A percentile compares a stretch with the other conserved stretches of the same genome.
Conservation (phyloP, 2,329 filamentous ascomycete species). For the Fusarium stilboides region DNA sequence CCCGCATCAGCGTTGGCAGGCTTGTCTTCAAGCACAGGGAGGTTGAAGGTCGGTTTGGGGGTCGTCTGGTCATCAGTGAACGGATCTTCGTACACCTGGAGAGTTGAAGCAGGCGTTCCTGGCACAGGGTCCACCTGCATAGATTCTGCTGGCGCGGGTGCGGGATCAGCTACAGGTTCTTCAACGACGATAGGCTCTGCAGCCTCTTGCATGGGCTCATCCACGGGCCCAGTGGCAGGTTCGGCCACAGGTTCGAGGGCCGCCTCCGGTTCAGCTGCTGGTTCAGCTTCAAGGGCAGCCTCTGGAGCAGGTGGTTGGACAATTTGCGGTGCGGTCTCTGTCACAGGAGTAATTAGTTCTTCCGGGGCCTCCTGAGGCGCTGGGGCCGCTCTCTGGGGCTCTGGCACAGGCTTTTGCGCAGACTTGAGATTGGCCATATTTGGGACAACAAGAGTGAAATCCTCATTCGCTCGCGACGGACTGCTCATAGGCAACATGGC, state of each 20-base stretch:
- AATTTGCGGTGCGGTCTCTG: constrained; percentile 25
- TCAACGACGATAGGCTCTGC: constrained; percentile 1
- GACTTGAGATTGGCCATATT: constrained; percentile 57
- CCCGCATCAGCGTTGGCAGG: constrained; percentile 71
- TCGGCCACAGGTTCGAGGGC: background rate
- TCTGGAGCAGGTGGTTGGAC: constrained; percentile 18
- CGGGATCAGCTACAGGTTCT: constrained; percentile 32
- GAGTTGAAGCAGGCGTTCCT: constrained; percentile 28
- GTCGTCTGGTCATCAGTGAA: constrained; percentile 65
- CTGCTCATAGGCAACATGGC: constrained; percentile 55
- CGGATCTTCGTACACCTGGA: constrained; percentile 76
- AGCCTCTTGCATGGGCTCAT: constrained; percentile 43
- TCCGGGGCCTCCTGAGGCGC: constrained; percentile 26
- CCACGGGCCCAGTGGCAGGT: constrained; percentile 53
- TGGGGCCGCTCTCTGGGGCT: constrained; percentile 30
- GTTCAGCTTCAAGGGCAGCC: background rate
- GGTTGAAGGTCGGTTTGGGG: constrained; percentile 62
- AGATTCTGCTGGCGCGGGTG: constrained; percentile 12
- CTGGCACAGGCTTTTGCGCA: constrained; percentile 47
- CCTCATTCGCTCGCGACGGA: constrained; percentile 66
- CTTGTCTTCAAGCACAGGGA: constrained; percentile 71
- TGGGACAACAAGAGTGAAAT: constrained; percentile 68
- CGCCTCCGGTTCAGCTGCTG: background rate
- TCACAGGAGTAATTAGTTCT: constrained; percentile 26
- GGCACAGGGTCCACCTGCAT: constrained; percentile 26